These are phyloP conservation scores for Lepidium sativum DNA, from an alignment of 345 rosid species.

Conservation along the genomic window DNA sequence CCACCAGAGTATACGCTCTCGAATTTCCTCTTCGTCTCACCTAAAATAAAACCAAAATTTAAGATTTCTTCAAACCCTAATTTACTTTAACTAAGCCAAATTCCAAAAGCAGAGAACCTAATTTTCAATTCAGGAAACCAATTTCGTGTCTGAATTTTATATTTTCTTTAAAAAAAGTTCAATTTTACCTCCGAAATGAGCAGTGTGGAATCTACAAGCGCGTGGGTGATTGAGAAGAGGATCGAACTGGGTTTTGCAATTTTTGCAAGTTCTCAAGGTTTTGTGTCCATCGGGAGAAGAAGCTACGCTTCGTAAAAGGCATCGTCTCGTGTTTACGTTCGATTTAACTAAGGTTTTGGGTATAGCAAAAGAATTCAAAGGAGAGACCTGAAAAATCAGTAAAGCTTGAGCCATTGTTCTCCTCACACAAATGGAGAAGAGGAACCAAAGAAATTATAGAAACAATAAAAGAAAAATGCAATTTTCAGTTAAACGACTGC, in stretches of 20 bases:
- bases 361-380: neutral
- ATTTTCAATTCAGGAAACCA: neutral
- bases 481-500: too few species aligned
- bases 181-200: conserved; percentile 81
- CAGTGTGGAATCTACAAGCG: conserved; percentile 81
- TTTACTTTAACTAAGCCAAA: neutral
- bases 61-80: neutral
- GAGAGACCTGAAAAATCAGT: neutral
- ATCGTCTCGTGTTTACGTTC: neutral
- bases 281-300: neutral
- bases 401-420: conserved; percentile 12
- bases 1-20: conserved; percentile 82
- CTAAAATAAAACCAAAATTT: conserved; percentile 16
- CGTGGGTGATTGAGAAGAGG: conserved; percentile 63
- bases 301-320: conserved; percentile 8
- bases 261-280: conserved; percentile 65
- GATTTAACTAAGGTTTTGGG: neutral
- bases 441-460: neutral
- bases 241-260: conserved; percentile 88
- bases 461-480: neutral
- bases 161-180: neutral
- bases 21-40: conserved; percentile 93
- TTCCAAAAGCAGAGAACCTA: neutral
- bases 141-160: too few species aligned
- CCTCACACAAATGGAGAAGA: neutral